Evolutionary conservation across 225 moss, liverwort and hornwort genomes (phyloP).

Genomic region (Sphagnum contortum): DNA sequence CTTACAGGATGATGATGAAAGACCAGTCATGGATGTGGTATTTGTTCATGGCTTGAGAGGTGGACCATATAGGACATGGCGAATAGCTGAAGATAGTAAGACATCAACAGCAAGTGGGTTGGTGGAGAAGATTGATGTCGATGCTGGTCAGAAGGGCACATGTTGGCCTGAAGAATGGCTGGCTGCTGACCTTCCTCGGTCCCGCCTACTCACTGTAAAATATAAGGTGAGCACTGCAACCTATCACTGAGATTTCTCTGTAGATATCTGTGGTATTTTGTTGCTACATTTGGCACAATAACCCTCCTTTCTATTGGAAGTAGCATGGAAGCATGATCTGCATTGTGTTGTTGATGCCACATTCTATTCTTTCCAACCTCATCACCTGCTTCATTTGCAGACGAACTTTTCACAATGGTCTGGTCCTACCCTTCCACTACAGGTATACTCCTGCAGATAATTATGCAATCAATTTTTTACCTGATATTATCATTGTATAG

Average conservation of each 20-base stretch:
- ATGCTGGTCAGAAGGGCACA: constrained; percentile 87
- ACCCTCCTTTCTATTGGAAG: no score
- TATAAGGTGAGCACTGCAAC: constrained; percentile 59
- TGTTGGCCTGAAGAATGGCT: constrained; percentile 99
- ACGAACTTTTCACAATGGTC: constrained; percentile 98
- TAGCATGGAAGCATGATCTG: no score
- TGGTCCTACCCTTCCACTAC: constrained; percentile 93
- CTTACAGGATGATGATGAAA: constrained; percentile 29
- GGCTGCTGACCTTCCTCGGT: constrained; percentile 67
- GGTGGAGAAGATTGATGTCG: constrained; percentile 75
- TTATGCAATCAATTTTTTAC: background rate
- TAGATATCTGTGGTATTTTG: no score
- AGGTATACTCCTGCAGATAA: constrained; percentile 35
- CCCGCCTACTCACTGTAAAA: constrained; percentile 84
- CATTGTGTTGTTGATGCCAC: no score
- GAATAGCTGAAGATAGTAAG: constrained; percentile 72
- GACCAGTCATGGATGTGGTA: constrained; percentile 85
- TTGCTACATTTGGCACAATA: no score
- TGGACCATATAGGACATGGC: constrained; percentile 95
- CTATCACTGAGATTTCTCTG: background rate
- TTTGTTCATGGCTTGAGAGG: constrained; percentile 98
- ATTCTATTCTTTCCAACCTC: no score
- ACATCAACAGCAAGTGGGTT: constrained; percentile 64
- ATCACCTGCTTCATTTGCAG: constrained; percentile 21
- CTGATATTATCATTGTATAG: background rate